Base-by-base conservation (phyloP, 192 early-diverging fungal species). In the Coemansia brasiliensis region DNA sequence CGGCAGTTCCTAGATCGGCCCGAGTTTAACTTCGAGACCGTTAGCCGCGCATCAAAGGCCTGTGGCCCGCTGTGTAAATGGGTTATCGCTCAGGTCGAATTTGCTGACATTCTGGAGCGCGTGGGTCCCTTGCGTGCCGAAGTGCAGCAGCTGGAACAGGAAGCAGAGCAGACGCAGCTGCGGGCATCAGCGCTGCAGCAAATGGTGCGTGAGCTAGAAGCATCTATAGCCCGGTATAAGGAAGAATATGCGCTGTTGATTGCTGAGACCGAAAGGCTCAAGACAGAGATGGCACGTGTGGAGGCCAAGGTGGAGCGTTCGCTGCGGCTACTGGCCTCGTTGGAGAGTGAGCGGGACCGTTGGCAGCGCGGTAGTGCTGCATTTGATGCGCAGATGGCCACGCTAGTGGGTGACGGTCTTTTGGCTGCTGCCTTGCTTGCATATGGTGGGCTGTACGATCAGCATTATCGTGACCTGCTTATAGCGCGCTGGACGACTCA, bases 21-120 rank as follows among this genome's bases (percentile, higher is more conserved):
- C 39, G 84, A 83, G 58, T 99, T 86, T 66, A 94, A 92, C 71
- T 98, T 92, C 69, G 98, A 99, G 62, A 75, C 79, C 2, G 94
- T 99, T n/a, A 97, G 94, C 72, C 89, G 92, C 53, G 98, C 98
- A 15, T 90, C 87, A 68, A 96, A 93, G 71, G 98, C 98, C 3
- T 99, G 98, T 76, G 98, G 98, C 7, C 98, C 98, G 21, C 77
- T 99, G 27, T 93, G 94, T 20, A 88, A 95, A 74, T 99, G 98
- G 98, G 98, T 93, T 0, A 86, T 90, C 57, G 98, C 98, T 24
- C 98, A 98, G 81, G 94, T 98, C 12, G 86, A 84, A 44, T 99
- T 87, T 58, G 84, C 91, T 12, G 87, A 90, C 49, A 99, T 99
- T 52, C 66, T 99, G 52, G 94, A 98, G 71, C 83, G 86, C 44